Conservation (phyloP, 2,329 filamentous ascomycete species). For the Juglanconis sp. region DNA sequence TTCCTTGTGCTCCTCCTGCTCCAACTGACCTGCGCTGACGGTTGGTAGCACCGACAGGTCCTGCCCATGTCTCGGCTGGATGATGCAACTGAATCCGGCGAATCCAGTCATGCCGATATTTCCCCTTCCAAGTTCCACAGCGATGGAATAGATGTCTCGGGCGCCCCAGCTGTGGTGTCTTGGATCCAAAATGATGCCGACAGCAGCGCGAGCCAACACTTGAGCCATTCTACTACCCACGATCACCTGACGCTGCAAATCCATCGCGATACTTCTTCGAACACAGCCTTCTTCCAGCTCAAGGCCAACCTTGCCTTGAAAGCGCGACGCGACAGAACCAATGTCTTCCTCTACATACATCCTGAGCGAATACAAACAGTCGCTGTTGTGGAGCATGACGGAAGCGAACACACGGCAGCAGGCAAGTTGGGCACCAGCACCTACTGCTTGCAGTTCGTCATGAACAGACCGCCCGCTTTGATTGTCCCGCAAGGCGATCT, state of each 20-base stretch:
- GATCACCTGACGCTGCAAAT: slow-evolving; percentile 4
- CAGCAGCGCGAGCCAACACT: background rate
- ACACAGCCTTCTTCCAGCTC: slow-evolving; percentile 3
- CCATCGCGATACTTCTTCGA: background rate
- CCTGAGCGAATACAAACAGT: slow-evolving; percentile 3
- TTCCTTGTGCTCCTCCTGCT: background rate
- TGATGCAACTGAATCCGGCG: background rate
- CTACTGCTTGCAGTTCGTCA: background rate
- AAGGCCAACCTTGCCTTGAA: slow-evolving; percentile 3
- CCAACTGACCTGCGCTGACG: background rate
- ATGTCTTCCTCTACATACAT: background rate
- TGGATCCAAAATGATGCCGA: background rate
- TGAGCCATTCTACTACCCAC: background rate
- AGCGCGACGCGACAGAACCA: background rate
- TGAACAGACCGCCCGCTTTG: background rate
- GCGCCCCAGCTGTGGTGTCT: background rate
- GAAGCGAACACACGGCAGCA: background rate
- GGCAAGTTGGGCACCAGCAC: background rate
- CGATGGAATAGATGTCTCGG: background rate
- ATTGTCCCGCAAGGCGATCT: slow-evolving; percentile 4
- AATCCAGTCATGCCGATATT: background rate
- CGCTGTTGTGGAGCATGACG: background rate
- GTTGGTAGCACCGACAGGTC: background rate
- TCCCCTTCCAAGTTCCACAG: background rate
- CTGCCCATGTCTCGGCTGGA: background rate